Evolutionary conservation across 495 filamentous ascomycete genomes (phyloP), one percentile per base, ranked within the genome.

Genomic region (Lophiostoma macrostomum): DNA sequence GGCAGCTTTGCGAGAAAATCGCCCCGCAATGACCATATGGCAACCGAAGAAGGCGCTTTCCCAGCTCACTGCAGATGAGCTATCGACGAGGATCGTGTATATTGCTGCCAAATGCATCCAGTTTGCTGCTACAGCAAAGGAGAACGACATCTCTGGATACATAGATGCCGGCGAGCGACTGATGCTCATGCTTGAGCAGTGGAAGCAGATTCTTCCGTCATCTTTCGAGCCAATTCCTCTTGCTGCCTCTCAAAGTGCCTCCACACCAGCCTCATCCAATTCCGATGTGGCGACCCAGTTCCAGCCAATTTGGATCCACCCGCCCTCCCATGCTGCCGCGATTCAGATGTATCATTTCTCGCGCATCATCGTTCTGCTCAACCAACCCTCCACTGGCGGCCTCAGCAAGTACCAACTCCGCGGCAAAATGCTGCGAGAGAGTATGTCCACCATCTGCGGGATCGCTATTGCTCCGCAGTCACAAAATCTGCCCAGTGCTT

Each of bases 1-100:
- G 66, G 66, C 60, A 1, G 66, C 64, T 0, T 66, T 66, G 38
- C 53, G 58, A 30, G 64, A 68, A 43, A 46, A 46, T 28, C 53
- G 66, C 31, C 48, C 50, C 10, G 55, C 49, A 3, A 55, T 64
- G 31, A 68, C 47, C 4, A 63, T 60, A 13, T 68, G 59, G 53
- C 53, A 41, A 24, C 60, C 59, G 6, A 64, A 38, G 4, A 61
- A 55, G 36, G 14, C 41, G 14, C 51, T 55, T 5, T 18, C 29
- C 2, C 41, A 46, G 12, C 34, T 55, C n/a, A 47, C 51, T 4
- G 41, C 41, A 1, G 51, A 55, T 22, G 51, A 47, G 32, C 42
- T 55, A 1, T 41, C 51, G 19, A 39, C 38, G 32, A 25, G 51
- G 20, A 36, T 55, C 13, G 32, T 55, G 12, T 55, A 55, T 34